Percentiles rank a stretch among this genome's conserved stretches.
Conservation (phyloP, 352 stramenopile species). For the Saprolegnia diclina region DNA sequence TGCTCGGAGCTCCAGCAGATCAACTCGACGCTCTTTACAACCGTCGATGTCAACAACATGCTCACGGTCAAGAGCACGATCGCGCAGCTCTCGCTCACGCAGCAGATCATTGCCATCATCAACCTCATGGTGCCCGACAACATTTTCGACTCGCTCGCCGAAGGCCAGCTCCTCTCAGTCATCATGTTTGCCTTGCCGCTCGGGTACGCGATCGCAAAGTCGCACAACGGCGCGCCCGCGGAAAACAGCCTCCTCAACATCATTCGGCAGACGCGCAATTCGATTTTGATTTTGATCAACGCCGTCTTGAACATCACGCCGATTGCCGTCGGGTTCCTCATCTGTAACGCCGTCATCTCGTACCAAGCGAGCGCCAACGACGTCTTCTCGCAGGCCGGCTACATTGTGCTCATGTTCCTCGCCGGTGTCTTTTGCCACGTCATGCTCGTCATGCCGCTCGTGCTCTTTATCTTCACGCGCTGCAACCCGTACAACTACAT, state of each 20-base stretch:
- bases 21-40: conserved; percentile 31
- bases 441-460: conserved; percentile 38
- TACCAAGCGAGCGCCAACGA: conserved; percentile 28
- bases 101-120: conserved; percentile 52
- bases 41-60: conserved; percentile 33
- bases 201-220: conserved; percentile 37
- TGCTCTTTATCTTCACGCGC: conserved; percentile 30
- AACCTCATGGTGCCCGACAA: conserved; percentile 48
- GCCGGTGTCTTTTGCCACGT: conserved; percentile 27
- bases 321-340: conserved; percentile 29
- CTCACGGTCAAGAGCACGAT: conserved; percentile 44
- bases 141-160: conserved; percentile 49
- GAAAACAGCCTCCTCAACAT: conserved; percentile 28
- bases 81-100: conserved; percentile 38
- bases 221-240: neutral
- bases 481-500: conserved; percentile 36
- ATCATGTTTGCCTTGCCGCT: conserved; percentile 60
- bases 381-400: conserved; percentile 34
- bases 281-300: conserved; percentile 44
- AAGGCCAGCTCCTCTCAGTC: conserved; percentile 49
- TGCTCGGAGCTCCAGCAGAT: conserved; percentile 35
- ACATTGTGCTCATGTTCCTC: conserved; percentile 36
- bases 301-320: conserved; percentile 35
- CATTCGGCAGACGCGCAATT: conserved; percentile 37
- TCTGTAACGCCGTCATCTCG: conserved; percentile 16